Conservation (phyloP, 768 basidiomycete genomes). For the Trichaptum fuscoviolaceum region DNA sequence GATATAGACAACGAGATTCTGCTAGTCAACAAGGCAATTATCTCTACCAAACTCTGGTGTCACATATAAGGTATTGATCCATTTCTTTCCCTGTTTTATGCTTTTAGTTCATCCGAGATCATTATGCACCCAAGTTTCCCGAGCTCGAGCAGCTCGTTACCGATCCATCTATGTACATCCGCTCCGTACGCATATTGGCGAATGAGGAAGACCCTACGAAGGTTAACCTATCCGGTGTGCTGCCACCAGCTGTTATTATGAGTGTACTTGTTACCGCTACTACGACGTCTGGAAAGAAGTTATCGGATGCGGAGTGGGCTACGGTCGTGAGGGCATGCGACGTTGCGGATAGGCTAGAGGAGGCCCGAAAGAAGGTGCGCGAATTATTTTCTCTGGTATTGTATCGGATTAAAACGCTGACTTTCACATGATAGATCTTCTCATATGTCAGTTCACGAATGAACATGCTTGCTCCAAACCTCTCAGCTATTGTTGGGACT, state of each 20-base stretch:
- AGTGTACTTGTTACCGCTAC: slow-evolving; percentile 95
- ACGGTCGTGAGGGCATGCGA: slow-evolving; percentile 84
- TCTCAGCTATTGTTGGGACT: slow-evolving; percentile 97
- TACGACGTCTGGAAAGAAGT: slow-evolving; percentile 73
- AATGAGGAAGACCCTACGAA: slow-evolving; percentile 91
- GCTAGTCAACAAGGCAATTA: slow-evolving; percentile 84
- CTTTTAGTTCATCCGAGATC: slow-evolving; percentile 90
- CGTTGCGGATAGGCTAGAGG: slow-evolving; percentile 83
- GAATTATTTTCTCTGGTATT: background rate
- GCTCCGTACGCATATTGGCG: slow-evolving; percentile 81
- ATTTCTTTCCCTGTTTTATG: background rate
- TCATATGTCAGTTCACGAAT: slow-evolving; percentile 99
- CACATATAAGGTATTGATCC: slow-evolving; percentile 2
- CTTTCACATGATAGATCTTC: slow-evolving; percentile 65
- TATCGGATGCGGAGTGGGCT: slow-evolving; percentile 68
- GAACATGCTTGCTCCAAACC: slow-evolving; percentile 96
- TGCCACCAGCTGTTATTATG: slow-evolving; percentile 90
- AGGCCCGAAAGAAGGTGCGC: slow-evolving; percentile 78
- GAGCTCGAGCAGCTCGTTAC: slow-evolving; percentile 94
- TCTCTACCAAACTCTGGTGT: slow-evolving; percentile 4
- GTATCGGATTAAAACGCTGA: slow-evolving; percentile 5
- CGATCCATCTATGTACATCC: slow-evolving; percentile 89
- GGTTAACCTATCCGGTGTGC: slow-evolving; percentile 70
- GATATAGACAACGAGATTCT: slow-evolving; percentile 98
- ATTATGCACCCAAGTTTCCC: slow-evolving; percentile 92